Base-by-base conservation (phyloP, 2,329 filamentous ascomycete genomes). In the Orbilia blumenaviensis region DNA sequence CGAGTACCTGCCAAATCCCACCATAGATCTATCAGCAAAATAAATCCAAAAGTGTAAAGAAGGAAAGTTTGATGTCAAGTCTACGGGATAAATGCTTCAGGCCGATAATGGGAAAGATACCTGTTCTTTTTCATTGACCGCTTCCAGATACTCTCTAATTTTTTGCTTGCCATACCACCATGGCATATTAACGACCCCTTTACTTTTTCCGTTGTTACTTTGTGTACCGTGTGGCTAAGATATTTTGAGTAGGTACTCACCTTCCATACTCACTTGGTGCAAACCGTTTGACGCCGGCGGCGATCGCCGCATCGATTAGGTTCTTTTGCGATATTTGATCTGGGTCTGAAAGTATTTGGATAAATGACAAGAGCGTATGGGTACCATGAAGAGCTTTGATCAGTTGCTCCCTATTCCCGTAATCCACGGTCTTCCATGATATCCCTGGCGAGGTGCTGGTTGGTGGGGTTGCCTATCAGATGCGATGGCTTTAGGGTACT, bases 331-430 rank as follows among this genome's bases (percentile, higher is more conserved):
- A 46, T 6, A 7, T 12, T 29, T 54, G 23, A 9, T 56, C 78
- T 3, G 79, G 79, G 63, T 83, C 82, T 0, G 79, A 79, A 1
- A 83, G 79, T 0, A 82, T 75, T 3, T 83, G 42, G 10, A 87
- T 79, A 78, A 88, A 89, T 1, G 85, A 88, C 0, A 88, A 81
- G 1, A 89, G 81, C 0, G 86, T 87, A 54, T 89, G 84, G 0
- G 85, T 82, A 4, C 86, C 87, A 8, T 78, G 63, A 0, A 89
- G 81, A 0, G 81, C 80, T 2, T 81, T 52, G 0, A 81, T 80
- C 2, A 89, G 81, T 2, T 81, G 61, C 0, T 72, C 60, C 41
- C 81, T 82, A 77, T 86, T 80, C 0, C 81, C 72, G 78, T 89
- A 89, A 77, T 86, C 81, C 8, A 85, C 83, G 18, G 79, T 80